Percentiles rank a stretch among this genome's conserved stretches.
phyloP scores from a whole-genome alignment of 305 asterid species.

The Fraxinus baroniana region DNA sequence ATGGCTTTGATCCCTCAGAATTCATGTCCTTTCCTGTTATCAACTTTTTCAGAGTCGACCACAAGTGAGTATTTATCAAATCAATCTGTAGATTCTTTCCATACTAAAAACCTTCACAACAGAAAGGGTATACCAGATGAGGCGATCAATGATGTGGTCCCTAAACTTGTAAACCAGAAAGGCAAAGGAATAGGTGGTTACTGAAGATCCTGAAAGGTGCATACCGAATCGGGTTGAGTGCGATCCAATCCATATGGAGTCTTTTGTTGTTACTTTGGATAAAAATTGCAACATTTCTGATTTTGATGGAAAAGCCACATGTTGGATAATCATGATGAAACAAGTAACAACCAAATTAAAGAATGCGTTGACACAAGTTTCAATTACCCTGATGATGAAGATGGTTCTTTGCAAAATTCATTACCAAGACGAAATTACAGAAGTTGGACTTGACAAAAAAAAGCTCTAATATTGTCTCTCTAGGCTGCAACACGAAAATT shows the following conservation, averaged over 20 bases:
- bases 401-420: constrained; percentile 23
- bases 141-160: no score
- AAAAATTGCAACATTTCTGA: constrained; percentile 20
- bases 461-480: background rate
- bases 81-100: no score
- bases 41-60: no score
- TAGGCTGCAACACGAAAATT: background rate
- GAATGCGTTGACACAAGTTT: constrained; percentile 22
- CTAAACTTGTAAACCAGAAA: no score
- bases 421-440: constrained; percentile 31
- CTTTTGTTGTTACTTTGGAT: constrained; percentile 29
- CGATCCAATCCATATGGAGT: constrained; percentile 28
- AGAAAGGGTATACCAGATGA: no score
- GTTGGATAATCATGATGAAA: constrained; percentile 30
- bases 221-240: constrained; percentile 24
- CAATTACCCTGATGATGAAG: constrained; percentile 32
- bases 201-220: constrained; percentile 10
- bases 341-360: constrained; percentile 27
- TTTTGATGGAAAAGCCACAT: constrained; percentile 29
- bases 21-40: no score
- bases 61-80: no score
- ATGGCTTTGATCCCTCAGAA: no score
- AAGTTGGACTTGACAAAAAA: constrained; percentile 15
- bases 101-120: no score
- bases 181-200: no score